A percentile compares a stretch with the other conserved stretches of the same genome.
Evolutionary conservation across 345 rosid genomes (phyloP).

Genomic region (Leavenworthia alabamica): DNA sequence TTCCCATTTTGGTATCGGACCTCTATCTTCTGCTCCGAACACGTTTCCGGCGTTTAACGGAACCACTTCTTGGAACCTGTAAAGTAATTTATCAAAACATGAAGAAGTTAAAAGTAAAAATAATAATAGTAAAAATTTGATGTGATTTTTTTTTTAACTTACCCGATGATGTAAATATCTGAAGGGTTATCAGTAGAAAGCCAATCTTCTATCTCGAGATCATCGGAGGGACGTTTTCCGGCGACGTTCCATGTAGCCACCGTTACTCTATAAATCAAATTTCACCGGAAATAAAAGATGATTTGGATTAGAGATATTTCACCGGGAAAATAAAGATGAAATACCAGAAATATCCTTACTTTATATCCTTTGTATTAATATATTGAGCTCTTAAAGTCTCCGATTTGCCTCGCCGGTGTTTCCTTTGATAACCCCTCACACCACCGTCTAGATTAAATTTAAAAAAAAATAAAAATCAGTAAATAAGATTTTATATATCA

Average conservation of each 20-base stretch:
- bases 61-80: slow-evolving; percentile 94
- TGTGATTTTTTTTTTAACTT: neutral
- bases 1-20: slow-evolving; percentile 93
- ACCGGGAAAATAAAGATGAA: neutral
- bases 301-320: neutral
- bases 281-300: neutral
- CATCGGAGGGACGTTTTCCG: slow-evolving; percentile 67
- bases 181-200: slow-evolving; percentile 71
- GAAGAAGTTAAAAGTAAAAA: neutral
- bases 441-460: slow-evolving; percentile 40
- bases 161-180: slow-evolving; percentile 92
- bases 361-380: slow-evolving; percentile 82
- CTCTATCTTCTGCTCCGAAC: slow-evolving; percentile 81
- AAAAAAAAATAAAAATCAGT: no score
- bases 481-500: neutral
- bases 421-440: slow-evolving; percentile 35
- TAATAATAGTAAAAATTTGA: no score
- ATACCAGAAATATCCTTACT: slow-evolving; percentile 37
- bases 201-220: slow-evolving; percentile 83
- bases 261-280: slow-evolving; percentile 47
- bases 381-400: slow-evolving; percentile 92
- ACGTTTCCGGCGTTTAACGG: slow-evolving; percentile 95
- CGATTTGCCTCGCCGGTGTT: slow-evolving; percentile 91
- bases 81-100: neutral
- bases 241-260: slow-evolving; percentile 98